phyloP scores from a whole-genome alignment of 495 filamentous ascomycete genomes.

The Hypoxylon intermedium region DNA sequence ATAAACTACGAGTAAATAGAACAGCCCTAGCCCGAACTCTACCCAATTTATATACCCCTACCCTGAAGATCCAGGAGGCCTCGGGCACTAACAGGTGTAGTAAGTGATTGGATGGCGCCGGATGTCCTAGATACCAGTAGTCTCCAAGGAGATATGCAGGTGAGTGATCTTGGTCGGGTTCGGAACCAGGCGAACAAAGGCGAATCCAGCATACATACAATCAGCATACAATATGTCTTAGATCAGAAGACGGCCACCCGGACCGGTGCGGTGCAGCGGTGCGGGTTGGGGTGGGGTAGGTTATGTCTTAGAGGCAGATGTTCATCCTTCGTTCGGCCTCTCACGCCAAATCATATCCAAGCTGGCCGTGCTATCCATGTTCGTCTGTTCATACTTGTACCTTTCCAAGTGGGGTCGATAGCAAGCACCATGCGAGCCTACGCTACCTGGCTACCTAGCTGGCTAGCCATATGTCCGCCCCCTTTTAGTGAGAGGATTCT shows the following conservation, averaged over 20 bases:
- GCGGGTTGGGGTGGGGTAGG: conserved; percentile 33
- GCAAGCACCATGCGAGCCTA: neutral
- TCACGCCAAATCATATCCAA: conserved; percentile 2
- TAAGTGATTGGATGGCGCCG: conserved; percentile 23
- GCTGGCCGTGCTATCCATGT: conserved; percentile 16
- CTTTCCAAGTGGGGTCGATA: conserved; percentile 21
- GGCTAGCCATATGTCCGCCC: too few species aligned
- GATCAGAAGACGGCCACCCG: conserved; percentile 38
- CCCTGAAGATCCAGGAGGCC: conserved; percentile 24
- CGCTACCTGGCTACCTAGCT: too few species aligned
- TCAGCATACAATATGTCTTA: too few species aligned
- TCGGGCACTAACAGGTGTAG: conserved; percentile 21
- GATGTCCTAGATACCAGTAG: conserved; percentile 2
- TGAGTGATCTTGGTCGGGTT: conserved; percentile 29
- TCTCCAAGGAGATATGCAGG: conserved; percentile 19
- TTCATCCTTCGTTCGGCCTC: conserved; percentile 25
- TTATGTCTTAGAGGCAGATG: neutral
- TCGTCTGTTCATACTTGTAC: conserved; percentile 5
- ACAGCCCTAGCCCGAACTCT: conserved; percentile 11
- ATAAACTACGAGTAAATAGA: too few species aligned
- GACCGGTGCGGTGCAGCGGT: conserved; percentile 33
- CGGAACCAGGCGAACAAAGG: conserved; percentile 12
- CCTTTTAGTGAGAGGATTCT: too few species aligned
- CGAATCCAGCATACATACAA: neutral
- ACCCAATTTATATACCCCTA: conserved; percentile 31